Evolutionary conservation across 2,329 filamentous ascomycete species (phyloP), one percentile per base, ranked within the genome.

Genomic region (Lasiodiplodia theobromae): DNA sequence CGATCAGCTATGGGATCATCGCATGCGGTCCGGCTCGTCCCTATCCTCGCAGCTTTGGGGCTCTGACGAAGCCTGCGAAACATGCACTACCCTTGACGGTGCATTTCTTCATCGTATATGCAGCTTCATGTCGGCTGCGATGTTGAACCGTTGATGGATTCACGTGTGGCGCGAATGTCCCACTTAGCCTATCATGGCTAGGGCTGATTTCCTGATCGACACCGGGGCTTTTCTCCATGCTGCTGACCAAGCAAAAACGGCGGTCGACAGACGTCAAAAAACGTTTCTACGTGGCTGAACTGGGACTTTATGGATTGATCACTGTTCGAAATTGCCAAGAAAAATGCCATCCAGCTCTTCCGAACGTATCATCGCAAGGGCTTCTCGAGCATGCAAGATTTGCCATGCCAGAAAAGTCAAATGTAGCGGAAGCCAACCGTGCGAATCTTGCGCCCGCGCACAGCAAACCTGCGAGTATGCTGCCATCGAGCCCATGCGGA

Each of bases 391-490:
- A 3, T 63, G 58, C 58, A 51, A n/a, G 18, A 21, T 44, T 14
- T 51, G 58, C n/a, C 58, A 51, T 10, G 18, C 23, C 14, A 12
- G 58, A 1, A 63, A 63, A 25, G 21, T 51, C n/a, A 63, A 21
- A n/a, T 63, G 58, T 23, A 63, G 25, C n/a, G 58, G 58, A 12
- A 23, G 18, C 16, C 38, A 63, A 4, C 58, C 58, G 8, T 63
- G 58, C 38, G 40, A 28, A 2, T 49, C 44, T 7, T 63, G 58
- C 58, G 14, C 44, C 1, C 58, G 40, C 14, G 16, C 21, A 49
- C 40, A 34, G 3, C 38, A 49, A n/a, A n/a, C 34, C 7, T 63
- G 58, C 25, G 44, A 47, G 6, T 63, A 63, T 28, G 40, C 31
- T n/a, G 7, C 38, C 21, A 16, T 8, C 2, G 25, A 63, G 40